Evolutionary conservation across 2,329 filamentous ascomycete species (phyloP).

Genomic region (Acarospora socialis): DNA sequence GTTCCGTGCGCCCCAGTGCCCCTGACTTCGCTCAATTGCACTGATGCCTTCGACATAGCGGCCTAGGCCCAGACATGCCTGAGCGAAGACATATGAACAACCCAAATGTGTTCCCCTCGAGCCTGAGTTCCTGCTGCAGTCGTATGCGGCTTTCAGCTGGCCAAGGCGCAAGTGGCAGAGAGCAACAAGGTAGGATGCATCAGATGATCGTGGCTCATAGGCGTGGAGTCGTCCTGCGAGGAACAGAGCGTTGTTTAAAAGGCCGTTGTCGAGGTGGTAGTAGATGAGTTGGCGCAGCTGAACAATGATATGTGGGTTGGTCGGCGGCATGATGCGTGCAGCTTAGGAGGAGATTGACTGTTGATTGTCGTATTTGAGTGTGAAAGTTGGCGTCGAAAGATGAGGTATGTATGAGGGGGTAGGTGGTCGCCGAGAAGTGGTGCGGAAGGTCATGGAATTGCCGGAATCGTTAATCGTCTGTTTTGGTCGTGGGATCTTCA

Average conservation of each 20-base stretch:
- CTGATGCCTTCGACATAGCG: slow-evolving; percentile 66
- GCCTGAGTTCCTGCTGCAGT: slow-evolving; percentile 59
- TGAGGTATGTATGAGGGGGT: too few species aligned
- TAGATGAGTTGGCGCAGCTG: slow-evolving; percentile 53
- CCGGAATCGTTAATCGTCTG: too few species aligned
- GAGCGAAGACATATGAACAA: slow-evolving; percentile 83
- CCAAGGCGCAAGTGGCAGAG: slow-evolving; percentile 74
- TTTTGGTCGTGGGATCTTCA: too few species aligned
- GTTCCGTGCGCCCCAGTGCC: slow-evolving; percentile 60
- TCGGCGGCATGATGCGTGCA: slow-evolving; percentile 38
- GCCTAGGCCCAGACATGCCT: slow-evolving; percentile 69
- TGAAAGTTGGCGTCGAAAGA: too few species aligned
- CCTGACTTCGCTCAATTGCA: slow-evolving; percentile 68
- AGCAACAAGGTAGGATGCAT: slow-evolving; percentile 69
- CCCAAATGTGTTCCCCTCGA: slow-evolving; percentile 63
- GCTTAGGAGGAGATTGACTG: too few species aligned
- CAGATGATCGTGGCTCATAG: slow-evolving; percentile 65
- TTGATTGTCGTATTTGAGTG: too few species aligned
- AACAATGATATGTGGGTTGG: slow-evolving; percentile 38
- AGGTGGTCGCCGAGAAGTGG: too few species aligned
- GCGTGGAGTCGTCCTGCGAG: slow-evolving; percentile 76
- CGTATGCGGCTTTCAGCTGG: slow-evolving; percentile 73
- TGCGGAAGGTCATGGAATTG: too few species aligned
- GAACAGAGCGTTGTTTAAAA: slow-evolving; percentile 82
- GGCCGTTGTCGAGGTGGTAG: slow-evolving; percentile 76